Evolutionary conservation across 495 filamentous ascomycete genomes (phyloP).

Genomic region (Tuber umbilicatum): DNA sequence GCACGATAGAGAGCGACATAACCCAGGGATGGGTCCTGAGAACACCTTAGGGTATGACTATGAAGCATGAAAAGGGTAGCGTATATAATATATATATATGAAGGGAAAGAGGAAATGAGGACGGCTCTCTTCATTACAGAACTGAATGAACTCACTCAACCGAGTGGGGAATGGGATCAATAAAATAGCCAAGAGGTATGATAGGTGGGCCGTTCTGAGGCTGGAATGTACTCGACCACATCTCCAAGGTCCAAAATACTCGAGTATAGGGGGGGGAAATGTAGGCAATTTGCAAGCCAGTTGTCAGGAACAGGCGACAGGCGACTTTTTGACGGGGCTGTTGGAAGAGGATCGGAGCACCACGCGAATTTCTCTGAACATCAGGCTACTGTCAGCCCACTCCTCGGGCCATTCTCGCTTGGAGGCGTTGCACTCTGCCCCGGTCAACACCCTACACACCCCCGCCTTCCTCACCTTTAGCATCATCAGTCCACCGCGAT

Average conservation of each 20-base stretch:
- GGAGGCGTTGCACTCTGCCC: slow-evolving; percentile 6
- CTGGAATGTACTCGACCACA: not conserved
- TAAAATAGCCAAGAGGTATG: not conserved
- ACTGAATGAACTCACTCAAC: not conserved
- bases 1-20: not conserved
- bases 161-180: not conserved
- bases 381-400: slow-evolving; percentile 39
- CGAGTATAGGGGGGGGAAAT: not conserved
- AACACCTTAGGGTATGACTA: not conserved
- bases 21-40: not conserved
- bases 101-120: not conserved
- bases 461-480: not conserved
- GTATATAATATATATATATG: not conserved
- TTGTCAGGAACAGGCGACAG: not conserved
- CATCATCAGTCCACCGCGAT: slow-evolving; percentile 6
- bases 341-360: not conserved
- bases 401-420: slow-evolving; percentile 30
- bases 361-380: slow-evolving; percentile 9
- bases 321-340: not conserved
- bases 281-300: not conserved
- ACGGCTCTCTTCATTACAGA: not conserved
- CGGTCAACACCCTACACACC: not conserved
- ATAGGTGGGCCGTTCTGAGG: not conserved
- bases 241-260: not conserved
- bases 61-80: not conserved